These are phyloP conservation scores for Ananas comosus DNA, from an alignment of 176 grass and related monocot genomes.

Conservation along the genomic window DNA sequence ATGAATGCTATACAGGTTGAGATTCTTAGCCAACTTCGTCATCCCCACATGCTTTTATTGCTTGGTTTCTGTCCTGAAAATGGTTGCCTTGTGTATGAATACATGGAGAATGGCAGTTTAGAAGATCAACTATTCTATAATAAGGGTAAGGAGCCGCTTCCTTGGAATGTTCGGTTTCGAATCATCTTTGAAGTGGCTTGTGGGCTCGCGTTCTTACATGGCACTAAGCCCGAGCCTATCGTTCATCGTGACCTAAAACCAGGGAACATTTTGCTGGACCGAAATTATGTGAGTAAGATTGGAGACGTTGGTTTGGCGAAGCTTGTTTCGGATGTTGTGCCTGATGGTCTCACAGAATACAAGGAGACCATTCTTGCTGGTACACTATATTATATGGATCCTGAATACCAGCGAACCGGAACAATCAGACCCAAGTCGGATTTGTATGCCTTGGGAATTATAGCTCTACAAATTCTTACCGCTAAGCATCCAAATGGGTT, in stretches of 20 bases:
- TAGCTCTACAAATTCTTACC: constrained; percentile 67
- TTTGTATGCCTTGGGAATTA: constrained; percentile 66
- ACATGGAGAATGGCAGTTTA: constrained; percentile 83
- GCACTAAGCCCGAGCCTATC: constrained; percentile 68
- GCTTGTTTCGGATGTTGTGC: constrained; percentile 58
- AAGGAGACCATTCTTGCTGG: constrained; percentile 70
- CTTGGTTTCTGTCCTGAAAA: constrained; percentile 79
- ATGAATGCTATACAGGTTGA: constrained; percentile 37
- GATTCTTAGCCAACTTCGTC: constrained; percentile 75
- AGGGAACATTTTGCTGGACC: constrained; percentile 81
- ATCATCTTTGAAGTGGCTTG: constrained; percentile 73
- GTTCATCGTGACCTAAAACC: constrained; percentile 95
- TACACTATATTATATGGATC: constrained; percentile 86
- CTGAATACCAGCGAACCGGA: constrained; percentile 86
- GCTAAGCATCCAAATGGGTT: constrained; percentile 59
- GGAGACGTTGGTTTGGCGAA: constrained; percentile 80
- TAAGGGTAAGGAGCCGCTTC: constrained; percentile 36
- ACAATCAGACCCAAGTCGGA: constrained; percentile 87
- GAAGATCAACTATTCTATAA: constrained; percentile 57
- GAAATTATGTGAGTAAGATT: constrained; percentile 79
- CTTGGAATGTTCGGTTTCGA: constrained; percentile 64
- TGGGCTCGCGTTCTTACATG: constrained; percentile 75
- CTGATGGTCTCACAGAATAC: constrained; percentile 81
- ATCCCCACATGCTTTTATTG: constrained; percentile 66
- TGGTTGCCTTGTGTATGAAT: constrained; percentile 75